Percentiles rank a stretch among this genome's conserved stretches.
phyloP scores from a whole-genome alignment of 1,284 basidiomycete species.

The Inonotus obliquus region DNA sequence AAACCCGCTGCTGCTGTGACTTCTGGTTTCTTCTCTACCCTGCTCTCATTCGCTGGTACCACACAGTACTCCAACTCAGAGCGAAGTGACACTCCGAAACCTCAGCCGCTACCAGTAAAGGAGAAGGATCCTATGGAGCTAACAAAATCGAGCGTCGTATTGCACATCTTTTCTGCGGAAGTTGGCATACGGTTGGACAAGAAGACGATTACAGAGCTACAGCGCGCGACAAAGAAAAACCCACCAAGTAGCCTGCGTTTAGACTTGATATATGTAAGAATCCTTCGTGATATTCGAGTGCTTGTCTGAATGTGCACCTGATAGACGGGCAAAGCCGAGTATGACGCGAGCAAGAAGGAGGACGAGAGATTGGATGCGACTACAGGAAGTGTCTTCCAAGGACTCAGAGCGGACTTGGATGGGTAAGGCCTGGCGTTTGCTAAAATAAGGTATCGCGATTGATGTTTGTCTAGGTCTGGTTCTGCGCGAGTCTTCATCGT shows the following conservation, averaged over 20 bases:
- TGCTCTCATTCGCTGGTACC: conserved; percentile 58
- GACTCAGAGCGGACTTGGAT: conserved; percentile 78
- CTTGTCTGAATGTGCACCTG: background rate
- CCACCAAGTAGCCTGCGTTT: conserved; percentile 78
- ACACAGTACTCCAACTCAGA: conserved; percentile 34
- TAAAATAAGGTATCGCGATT: conserved; percentile 14
- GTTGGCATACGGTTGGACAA: conserved; percentile 71
- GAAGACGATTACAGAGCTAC: conserved; percentile 74
- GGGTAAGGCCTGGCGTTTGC: conserved; percentile 39
- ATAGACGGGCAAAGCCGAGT: conserved; percentile 85
- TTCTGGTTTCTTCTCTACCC: conserved; percentile 73
- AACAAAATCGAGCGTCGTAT: conserved; percentile 61
- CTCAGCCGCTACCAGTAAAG: conserved; percentile 33
- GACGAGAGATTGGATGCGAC: conserved; percentile 55
- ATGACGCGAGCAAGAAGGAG: conserved; percentile 69
- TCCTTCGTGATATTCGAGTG: background rate
- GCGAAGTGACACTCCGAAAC: conserved; percentile 36
- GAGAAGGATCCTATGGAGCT: conserved; percentile 53
- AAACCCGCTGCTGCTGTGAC: conserved; percentile 31
- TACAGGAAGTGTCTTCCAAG: conserved; percentile 81
- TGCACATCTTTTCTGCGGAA: conserved; percentile 83
- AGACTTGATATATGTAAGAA: conserved; percentile 79
- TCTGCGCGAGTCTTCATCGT: conserved; percentile 77
- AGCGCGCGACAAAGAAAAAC: conserved; percentile 94
- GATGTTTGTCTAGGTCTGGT: conserved; percentile 42